phyloP scores from a whole-genome alignment of 352 stramenopile species.

The Sclerospora graminicola region DNA sequence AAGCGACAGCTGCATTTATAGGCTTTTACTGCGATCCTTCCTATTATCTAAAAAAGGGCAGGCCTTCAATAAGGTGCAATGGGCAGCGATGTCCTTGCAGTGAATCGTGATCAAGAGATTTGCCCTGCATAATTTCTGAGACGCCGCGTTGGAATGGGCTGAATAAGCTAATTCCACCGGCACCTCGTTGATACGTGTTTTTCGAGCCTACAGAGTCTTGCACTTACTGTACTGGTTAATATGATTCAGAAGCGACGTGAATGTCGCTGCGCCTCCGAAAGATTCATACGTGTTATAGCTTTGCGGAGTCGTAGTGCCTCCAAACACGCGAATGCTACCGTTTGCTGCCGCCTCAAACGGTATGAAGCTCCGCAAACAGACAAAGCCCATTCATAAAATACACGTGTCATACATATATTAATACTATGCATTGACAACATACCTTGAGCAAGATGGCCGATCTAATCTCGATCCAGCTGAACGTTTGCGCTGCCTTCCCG shows the following conservation, averaged over 20 bases:
- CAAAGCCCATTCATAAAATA: too few relatives aligned
- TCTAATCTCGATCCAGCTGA: slow-evolving; percentile 3
- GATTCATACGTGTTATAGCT: too few relatives aligned
- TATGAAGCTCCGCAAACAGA: slow-evolving; percentile 14
- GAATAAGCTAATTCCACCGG: slow-evolving; percentile 26
- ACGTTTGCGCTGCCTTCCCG: slow-evolving; percentile 1
- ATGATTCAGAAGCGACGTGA: too few relatives aligned
- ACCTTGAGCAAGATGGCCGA: slow-evolving; percentile 17
- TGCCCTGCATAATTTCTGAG: slow-evolving; percentile 70
- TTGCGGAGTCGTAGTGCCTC: too few relatives aligned
- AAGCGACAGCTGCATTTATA: neutral
- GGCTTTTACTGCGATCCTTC: neutral
- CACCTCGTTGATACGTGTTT: too few relatives aligned
- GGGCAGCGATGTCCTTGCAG: slow-evolving; percentile 19
- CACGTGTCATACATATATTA: too few relatives aligned
- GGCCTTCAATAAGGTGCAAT: neutral
- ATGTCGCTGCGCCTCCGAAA: too few relatives aligned
- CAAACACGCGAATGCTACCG: slow-evolving; percentile 26
- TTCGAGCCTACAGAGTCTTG: too few relatives aligned
- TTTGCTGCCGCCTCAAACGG: slow-evolving; percentile 10
- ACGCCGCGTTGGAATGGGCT: slow-evolving; percentile 18
- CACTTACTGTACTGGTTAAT: too few relatives aligned
- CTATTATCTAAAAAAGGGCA: neutral
- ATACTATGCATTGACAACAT: too few relatives aligned
- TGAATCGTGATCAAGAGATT: slow-evolving; percentile 81